Conservation (phyloP, 2,329 filamentous ascomycete genomes). For the Fusarium euwallaceae region DNA sequence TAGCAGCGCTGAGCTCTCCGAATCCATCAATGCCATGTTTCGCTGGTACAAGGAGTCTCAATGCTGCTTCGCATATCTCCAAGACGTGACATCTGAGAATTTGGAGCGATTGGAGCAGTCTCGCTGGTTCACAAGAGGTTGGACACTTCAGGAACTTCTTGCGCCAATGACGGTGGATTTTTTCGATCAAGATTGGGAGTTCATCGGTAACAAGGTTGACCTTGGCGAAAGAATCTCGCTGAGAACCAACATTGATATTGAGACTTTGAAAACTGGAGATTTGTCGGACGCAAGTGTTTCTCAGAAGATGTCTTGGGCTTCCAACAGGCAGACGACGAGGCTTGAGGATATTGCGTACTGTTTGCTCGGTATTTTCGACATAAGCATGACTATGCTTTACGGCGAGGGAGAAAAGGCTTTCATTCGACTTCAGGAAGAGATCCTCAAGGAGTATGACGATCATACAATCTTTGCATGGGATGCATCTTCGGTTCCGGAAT, state of each 20-base stretch:
- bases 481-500: slow-evolving; percentile 13
- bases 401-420: slow-evolving; percentile 41
- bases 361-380: slow-evolving; percentile 39
- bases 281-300: slow-evolving; percentile 20
- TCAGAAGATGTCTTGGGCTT: slow-evolving; percentile 41
- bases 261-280: slow-evolving; percentile 11
- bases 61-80: slow-evolving; percentile 32
- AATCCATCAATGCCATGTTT: slow-evolving; percentile 43
- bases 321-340: slow-evolving; percentile 33
- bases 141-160: slow-evolving; percentile 39
- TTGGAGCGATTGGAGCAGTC: slow-evolving; percentile 15
- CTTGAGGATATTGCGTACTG: slow-evolving; percentile 41
- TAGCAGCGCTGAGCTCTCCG: slow-evolving; percentile 35
- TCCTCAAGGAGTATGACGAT: slow-evolving; percentile 40
- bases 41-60: slow-evolving; percentile 47
- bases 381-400: slow-evolving; percentile 41
- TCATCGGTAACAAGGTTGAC: slow-evolving; percentile 22
- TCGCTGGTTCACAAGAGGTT: slow-evolving; percentile 37
- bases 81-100: slow-evolving; percentile 55
- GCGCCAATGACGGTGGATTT: slow-evolving; percentile 29
- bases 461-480: slow-evolving; percentile 42
- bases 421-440: slow-evolving; percentile 45
- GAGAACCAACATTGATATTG: slow-evolving; percentile 30
- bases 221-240: slow-evolving; percentile 13
- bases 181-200: slow-evolving; percentile 26